Conservation (phyloP, 2,329 filamentous ascomycete genomes). For the Pseudomassariella vexata region DNA sequence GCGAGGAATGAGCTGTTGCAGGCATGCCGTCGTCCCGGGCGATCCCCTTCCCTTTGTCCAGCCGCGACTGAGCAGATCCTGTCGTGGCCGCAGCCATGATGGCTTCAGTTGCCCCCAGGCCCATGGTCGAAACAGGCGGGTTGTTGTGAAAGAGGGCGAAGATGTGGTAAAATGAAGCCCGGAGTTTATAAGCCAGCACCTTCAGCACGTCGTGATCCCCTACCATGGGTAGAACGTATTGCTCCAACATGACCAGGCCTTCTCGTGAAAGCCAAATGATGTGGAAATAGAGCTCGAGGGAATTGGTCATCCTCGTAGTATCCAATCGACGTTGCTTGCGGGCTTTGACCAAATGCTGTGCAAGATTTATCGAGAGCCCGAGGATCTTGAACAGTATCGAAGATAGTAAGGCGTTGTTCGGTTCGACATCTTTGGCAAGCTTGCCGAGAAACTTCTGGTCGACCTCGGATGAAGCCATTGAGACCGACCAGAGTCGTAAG, state of each 20-base stretch:
- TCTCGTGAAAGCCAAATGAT: slow-evolving; percentile 95
- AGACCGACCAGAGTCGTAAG: neutral
- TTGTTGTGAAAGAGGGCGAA: slow-evolving; percentile 95
- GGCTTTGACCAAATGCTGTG: slow-evolving; percentile 75
- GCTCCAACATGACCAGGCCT: slow-evolving; percentile 80
- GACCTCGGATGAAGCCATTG: slow-evolving; percentile 93
- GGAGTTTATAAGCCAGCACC: slow-evolving; percentile 84
- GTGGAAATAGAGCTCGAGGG: slow-evolving; percentile 75
- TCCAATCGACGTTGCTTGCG: slow-evolving; percentile 81
- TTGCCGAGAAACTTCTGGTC: slow-evolving; percentile 95
- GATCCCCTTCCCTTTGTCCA: slow-evolving; percentile 44
- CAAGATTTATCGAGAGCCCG: slow-evolving; percentile 82
- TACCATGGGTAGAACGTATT: slow-evolving; percentile 81
- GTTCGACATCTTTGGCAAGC: slow-evolving; percentile 74
- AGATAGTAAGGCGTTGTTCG: slow-evolving; percentile 73
- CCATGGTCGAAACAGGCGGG: slow-evolving; percentile 64
- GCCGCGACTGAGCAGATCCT: slow-evolving; percentile 26
- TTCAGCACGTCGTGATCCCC: slow-evolving; percentile 75
- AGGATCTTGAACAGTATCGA: slow-evolving; percentile 85
- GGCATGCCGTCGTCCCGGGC: slow-evolving; percentile 38
- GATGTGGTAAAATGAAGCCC: slow-evolving; percentile 93
- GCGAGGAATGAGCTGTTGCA: slow-evolving; percentile 35
- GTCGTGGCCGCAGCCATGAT: slow-evolving; percentile 25
- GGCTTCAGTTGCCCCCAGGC: slow-evolving; percentile 42
- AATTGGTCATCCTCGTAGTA: slow-evolving; percentile 69